A percentile compares a stretch with the other conserved stretches of the same genome.
Evolutionary conservation across 208 protist species (phyloP).

Genomic region (Leishmania guyanensis): DNA sequence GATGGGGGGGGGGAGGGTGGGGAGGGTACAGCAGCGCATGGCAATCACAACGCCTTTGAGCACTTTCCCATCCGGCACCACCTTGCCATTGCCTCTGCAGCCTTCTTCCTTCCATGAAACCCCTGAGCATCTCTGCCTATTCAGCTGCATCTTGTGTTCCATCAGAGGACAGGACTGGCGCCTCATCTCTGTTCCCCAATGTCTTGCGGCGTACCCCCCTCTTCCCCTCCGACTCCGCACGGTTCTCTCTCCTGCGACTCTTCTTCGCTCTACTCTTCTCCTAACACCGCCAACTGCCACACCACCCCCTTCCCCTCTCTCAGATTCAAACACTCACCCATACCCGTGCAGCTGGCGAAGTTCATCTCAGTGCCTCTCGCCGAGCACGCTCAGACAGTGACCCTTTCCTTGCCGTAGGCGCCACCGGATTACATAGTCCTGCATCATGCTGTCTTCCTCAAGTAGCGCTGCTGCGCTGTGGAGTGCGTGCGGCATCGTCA

Average conservation of each 20-base stretch:
- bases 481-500: slow-evolving; percentile 2
- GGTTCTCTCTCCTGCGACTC: not conserved
- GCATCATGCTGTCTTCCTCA: slow-evolving; percentile 2
- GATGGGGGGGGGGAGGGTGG: no score
- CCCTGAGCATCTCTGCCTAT: not conserved
- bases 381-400: not conserved
- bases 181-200: not conserved
- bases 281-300: not conserved
- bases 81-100: not conserved
- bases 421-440: not conserved
- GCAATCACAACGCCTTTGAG: not conserved
- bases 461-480: not conserved
- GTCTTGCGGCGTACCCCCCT: not conserved
- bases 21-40: not conserved
- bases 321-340: not conserved
- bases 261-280: not conserved
- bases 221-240: not conserved
- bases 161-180: not conserved
- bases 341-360: no score
- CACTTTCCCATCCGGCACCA: not conserved
- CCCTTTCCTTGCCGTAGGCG: not conserved
- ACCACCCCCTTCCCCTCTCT: not conserved
- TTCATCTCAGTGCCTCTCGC: not conserved
- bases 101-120: not conserved
- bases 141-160: not conserved